A percentile compares a stretch with the other conserved stretches of the same genome.
These are phyloP conservation scores for Xylaria curta DNA, from an alignment of 495 filamentous ascomycete species.

Conservation along the genomic window DNA sequence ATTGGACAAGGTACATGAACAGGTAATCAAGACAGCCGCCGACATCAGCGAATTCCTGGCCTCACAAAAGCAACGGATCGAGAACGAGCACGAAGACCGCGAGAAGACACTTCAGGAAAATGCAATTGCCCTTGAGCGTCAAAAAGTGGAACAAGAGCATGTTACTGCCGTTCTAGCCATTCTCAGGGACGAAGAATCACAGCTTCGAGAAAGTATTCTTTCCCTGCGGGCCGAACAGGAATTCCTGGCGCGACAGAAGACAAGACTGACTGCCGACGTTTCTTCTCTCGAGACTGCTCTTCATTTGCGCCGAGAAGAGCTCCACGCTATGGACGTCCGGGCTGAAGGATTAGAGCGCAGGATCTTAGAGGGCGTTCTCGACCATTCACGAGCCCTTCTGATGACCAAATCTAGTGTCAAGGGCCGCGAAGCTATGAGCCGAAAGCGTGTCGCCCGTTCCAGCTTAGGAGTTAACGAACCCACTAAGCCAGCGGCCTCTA, in stretches of 20 bases:
- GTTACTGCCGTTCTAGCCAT: constrained; percentile 75
- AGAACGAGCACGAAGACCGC: constrained; percentile 78
- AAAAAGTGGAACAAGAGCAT: constrained; percentile 76
- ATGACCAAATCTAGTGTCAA: constrained; percentile 63
- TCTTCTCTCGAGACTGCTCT: constrained; percentile 88
- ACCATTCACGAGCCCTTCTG: constrained; percentile 87
- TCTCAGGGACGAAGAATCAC: constrained; percentile 57
- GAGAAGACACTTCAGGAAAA: constrained; percentile 84
- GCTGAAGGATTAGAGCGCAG: constrained; percentile 88
- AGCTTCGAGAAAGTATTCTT: constrained; percentile 46
- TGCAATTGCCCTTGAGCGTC: constrained; percentile 78
- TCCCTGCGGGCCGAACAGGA: constrained; percentile 73
- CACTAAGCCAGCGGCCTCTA: constrained; percentile 41
- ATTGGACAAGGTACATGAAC: constrained; percentile 86
- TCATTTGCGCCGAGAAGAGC: constrained; percentile 85
- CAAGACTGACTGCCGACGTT: constrained; percentile 78
- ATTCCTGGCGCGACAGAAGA: constrained; percentile 72
- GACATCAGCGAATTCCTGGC: constrained; percentile 87
- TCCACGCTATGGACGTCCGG: constrained; percentile 84
- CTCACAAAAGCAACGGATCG: constrained; percentile 76
- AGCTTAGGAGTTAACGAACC: constrained; percentile 36
- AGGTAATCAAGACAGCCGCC: constrained; percentile 84
- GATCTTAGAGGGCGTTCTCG: constrained; percentile 92
- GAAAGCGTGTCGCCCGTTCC: constrained; percentile 69
- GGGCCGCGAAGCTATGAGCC: constrained; percentile 63